phyloP scores from a whole-genome alignment of 768 basidiomycete genomes.

The Psilocybe cyanescens region DNA sequence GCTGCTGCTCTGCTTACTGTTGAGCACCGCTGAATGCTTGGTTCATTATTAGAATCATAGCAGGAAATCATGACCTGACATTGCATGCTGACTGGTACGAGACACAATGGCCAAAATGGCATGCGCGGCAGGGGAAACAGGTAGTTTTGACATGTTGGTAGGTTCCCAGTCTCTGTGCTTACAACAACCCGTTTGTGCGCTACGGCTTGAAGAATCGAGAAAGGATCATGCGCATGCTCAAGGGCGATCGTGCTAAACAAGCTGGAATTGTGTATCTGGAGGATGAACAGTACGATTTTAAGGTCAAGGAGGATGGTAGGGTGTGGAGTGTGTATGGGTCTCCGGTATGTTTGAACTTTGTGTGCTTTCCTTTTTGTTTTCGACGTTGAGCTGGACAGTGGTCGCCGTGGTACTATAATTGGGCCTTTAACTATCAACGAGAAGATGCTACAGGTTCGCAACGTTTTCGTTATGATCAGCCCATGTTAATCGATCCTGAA shows the following conservation, averaged over 20 bases:
- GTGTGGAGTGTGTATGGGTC: slow-evolving; percentile 70
- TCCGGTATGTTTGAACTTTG: slow-evolving; percentile 46
- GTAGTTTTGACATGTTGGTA: slow-evolving; percentile 18
- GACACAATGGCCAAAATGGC: slow-evolving; percentile 31
- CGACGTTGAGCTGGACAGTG: slow-evolving; percentile 33
- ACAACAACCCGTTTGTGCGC: no score
- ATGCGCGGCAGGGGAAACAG: slow-evolving; percentile 29
- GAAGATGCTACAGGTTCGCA: slow-evolving; percentile 37
- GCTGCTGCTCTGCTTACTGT: neutral
- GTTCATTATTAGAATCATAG: slow-evolving; percentile 53
- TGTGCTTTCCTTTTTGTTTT: neutral
- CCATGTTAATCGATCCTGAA: neutral
- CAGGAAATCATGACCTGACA: slow-evolving; percentile 71
- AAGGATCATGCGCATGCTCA: slow-evolving; percentile 28
- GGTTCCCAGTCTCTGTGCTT: neutral
- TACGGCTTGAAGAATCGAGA: neutral
- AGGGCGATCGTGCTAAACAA: slow-evolving; percentile 31
- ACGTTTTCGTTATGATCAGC: neutral
- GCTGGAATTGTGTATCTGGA: slow-evolving; percentile 61
- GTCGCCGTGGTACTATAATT: slow-evolving; percentile 48
- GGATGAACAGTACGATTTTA: slow-evolving; percentile 45
- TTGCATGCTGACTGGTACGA: slow-evolving; percentile 47
- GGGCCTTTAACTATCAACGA: slow-evolving; percentile 56
- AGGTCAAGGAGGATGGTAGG: slow-evolving; percentile 37
- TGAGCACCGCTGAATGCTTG: neutral